Evolutionary conservation across 768 basidiomycete genomes (phyloP).

Genomic region (Hericium alpestre): DNA sequence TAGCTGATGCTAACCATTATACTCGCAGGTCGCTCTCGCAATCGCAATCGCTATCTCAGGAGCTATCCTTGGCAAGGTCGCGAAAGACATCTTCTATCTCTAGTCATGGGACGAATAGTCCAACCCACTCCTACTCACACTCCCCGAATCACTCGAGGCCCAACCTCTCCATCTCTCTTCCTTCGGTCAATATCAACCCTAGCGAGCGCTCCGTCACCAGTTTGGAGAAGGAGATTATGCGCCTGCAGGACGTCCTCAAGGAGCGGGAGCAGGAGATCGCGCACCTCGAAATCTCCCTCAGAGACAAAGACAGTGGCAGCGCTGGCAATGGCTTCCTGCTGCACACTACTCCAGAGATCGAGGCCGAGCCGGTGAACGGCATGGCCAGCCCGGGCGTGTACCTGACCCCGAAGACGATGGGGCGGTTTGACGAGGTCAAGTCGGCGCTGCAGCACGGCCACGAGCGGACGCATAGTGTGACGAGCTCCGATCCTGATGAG

Average conservation of each 20-base stretch:
- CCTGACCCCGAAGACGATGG: conserved; percentile 61
- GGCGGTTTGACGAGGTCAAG: conserved; percentile 67
- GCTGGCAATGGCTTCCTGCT: not conserved
- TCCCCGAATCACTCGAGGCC: conserved; percentile 44
- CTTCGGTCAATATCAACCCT: conserved; percentile 25
- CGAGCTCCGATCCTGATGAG: conserved; percentile 49
- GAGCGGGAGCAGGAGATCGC: conserved; percentile 89
- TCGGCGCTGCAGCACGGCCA: conserved; percentile 46
- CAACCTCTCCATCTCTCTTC: conserved; percentile 48
- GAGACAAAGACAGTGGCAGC: conserved; percentile 23
- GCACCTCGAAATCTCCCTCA: conserved; percentile 49
- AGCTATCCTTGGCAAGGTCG: conserved; percentile 79
- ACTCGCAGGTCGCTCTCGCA: conserved; percentile 73
- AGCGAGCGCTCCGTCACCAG: conserved; percentile 73
- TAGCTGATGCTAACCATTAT: conserved; percentile 8
- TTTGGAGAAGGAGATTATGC: conserved; percentile 91
- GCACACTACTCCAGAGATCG: not conserved
- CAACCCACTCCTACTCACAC: conserved; percentile 49
- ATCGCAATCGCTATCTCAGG: conserved; percentile 96
- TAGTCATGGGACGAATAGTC: conserved; percentile 61
- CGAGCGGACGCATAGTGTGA: conserved; percentile 15
- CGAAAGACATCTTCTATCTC: conserved; percentile 78
- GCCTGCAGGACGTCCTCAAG: conserved; percentile 83
- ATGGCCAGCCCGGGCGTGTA: conserved; percentile 18
- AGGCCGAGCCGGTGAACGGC: conserved; percentile 1